phyloP scores from a whole-genome alignment of 352 stramenopile genomes.

The Phytophthora boehmeriae region DNA sequence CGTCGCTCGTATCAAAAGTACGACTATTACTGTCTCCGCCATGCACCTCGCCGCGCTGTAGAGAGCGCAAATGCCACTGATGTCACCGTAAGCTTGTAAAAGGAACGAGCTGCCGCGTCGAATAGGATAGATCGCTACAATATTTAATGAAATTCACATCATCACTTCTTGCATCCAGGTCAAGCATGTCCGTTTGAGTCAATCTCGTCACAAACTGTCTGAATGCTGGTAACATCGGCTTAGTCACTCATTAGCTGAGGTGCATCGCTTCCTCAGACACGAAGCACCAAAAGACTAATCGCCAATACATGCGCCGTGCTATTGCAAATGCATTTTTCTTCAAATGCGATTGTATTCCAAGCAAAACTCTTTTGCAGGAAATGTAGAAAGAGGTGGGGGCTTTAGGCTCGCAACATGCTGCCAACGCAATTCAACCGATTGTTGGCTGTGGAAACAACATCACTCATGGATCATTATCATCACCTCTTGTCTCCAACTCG shows the following conservation, averaged over 20 bases:
- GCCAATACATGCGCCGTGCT: no score
- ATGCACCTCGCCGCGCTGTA: slow-evolving; percentile 30
- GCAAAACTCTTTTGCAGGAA: not conserved
- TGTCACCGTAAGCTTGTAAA: slow-evolving; percentile 4
- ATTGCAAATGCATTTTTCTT: no score
- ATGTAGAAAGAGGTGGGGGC: not conserved
- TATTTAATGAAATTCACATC: slow-evolving; percentile 23
- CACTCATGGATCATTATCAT: no score
- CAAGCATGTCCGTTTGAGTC: no score
- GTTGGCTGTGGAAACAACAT: no score
- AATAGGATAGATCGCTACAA: slow-evolving; percentile 12
- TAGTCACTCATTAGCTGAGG: no score
- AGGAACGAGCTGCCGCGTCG: not conserved
- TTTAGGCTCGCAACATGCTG: not conserved
- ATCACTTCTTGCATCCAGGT: not conserved
- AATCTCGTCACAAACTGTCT: no score
- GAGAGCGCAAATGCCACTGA: not conserved
- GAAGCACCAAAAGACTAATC: no score
- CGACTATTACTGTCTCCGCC: slow-evolving; percentile 64
- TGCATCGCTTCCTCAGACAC: no score
- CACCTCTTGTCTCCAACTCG: not conserved
- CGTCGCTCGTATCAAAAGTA: slow-evolving; percentile 73
- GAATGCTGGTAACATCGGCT: no score
- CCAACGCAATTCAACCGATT: not conserved
- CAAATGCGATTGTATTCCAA: not conserved